Base-by-base conservation (phyloP, 2,329 filamentous ascomycete species). In the Colletotrichum euphorbiae region DNA sequence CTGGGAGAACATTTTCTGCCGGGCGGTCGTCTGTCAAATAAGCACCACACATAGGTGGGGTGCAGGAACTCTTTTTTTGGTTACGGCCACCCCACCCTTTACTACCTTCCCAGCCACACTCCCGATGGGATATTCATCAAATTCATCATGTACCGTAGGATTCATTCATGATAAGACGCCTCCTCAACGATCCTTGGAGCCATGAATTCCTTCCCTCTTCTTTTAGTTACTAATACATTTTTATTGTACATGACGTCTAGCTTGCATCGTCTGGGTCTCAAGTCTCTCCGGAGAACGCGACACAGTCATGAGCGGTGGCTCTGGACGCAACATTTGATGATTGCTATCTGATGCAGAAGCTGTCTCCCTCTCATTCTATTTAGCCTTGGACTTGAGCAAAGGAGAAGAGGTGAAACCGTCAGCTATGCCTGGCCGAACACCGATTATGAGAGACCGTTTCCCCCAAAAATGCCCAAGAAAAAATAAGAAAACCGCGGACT, bases 1-100 rank as follows among this genome's bases (percentile, higher is more conserved):
- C 70, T 62, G 70, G 62, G 50, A 61, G 67, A 28, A 71, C 66
- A 67, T 72, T 76, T 80, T 80, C 76, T 81, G 79, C 80, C 77
- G 76, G 78, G 80, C 79, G 79, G 80, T 80, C 74, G 67, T 8
- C 19, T 17, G 0, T 5, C 6, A 15, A n/a, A n/a, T 33, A 50
- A 43, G 43, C 15, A 21, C 28, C 52, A 17, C 19, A 19, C 52
- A 17, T 31, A 19, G 56, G 62, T 62, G 67, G 67, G 67, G 67
- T 67, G 43, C 51, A 61, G 50, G n/a, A 33, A 62, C 56, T 48
- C 62, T 69, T 62, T 24, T 28, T 28, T 28, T 3, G 24, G 17
- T 57, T 69, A 57, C 3, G 24, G 19, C 7, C 67, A 69, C 67
- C 17, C 67, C 67, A 21, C 43, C 17, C 6, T n/a, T 17, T 19